Percentiles rank a stretch among this genome's conserved stretches.
phyloP scores from a whole-genome alignment of 352 stramenopile species.

The Globisporangium cederbergense region DNA sequence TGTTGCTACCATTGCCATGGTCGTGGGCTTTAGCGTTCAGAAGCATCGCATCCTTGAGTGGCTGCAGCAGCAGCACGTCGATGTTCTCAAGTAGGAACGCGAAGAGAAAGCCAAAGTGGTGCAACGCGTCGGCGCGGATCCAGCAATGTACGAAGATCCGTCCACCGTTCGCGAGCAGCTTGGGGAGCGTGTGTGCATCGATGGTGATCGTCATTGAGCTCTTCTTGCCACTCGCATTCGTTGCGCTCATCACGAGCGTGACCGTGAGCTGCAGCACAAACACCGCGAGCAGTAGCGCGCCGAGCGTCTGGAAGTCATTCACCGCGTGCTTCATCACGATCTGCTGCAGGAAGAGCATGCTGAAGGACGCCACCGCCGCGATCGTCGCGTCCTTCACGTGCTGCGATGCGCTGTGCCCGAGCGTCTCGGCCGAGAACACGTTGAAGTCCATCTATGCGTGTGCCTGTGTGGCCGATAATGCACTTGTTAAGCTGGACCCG shows the following conservation, averaged over 20 bases:
- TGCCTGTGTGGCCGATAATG: not conserved
- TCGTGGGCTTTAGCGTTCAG: not conserved
- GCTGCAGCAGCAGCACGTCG: constrained; percentile 42
- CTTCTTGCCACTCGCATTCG: not conserved
- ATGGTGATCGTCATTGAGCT: not conserved
- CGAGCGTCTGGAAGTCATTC: constrained; percentile 31
- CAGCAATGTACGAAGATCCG: constrained; percentile 44
- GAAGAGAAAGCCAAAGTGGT: constrained; percentile 70
- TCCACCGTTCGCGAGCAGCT: constrained; percentile 30
- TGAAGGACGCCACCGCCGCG: constrained; percentile 15
- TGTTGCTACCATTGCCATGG: not conserved
- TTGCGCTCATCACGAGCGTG: constrained; percentile 2
- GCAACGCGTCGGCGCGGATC: constrained; percentile 46
- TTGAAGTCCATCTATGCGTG: constrained; percentile 16
- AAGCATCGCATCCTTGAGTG: constrained; percentile 27
- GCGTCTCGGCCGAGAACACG: constrained; percentile 16
- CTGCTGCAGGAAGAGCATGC: constrained; percentile 20
- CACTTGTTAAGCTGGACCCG: not conserved
- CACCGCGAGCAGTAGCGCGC: constrained; percentile 25
- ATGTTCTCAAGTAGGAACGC: constrained; percentile 63
- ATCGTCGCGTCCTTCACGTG: constrained; percentile 19
- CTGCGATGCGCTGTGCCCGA: constrained; percentile 11
- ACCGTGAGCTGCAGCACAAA: constrained; percentile 22
- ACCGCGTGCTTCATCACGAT: constrained; percentile 21
- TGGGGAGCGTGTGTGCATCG: constrained; percentile 18